phyloP scores from a whole-genome alignment of 257 asterid species.

The Euphrasia confusa region DNA sequence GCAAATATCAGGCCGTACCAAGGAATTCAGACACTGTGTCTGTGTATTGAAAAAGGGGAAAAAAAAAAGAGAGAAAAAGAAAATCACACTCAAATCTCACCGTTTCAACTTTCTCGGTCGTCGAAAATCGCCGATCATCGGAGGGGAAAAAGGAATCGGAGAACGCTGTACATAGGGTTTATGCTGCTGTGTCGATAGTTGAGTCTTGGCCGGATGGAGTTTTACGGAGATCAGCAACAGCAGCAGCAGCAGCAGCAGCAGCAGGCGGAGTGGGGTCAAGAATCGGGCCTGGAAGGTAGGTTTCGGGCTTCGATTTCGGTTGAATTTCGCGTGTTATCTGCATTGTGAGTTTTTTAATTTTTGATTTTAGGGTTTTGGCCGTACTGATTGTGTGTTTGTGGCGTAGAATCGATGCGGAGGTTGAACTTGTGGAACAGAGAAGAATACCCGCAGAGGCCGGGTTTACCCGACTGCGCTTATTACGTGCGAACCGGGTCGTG shows the following conservation, averaged over 20 bases:
- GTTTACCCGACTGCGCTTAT: slow-evolving; percentile 63
- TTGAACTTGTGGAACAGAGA: slow-evolving; percentile 52
- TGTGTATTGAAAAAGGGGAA: too few relatives aligned
- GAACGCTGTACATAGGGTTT: slow-evolving; percentile 10
- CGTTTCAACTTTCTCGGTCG: slow-evolving; percentile 20
- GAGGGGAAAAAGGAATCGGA: slow-evolving; percentile 13
- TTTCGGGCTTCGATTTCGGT: slow-evolving; percentile 10
- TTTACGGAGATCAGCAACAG: slow-evolving; percentile 59
- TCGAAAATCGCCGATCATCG: slow-evolving; percentile 13
- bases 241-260: background rate
- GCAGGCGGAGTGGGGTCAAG: slow-evolving; percentile 39
- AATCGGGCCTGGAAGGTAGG: slow-evolving; percentile 52
- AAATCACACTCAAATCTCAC: slow-evolving; percentile 24
- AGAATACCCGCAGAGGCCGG: slow-evolving; percentile 72
- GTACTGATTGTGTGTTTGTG: slow-evolving; percentile 24
- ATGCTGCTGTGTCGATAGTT: slow-evolving; percentile 14
- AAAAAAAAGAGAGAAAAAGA: too few relatives aligned
- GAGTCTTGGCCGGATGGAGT: slow-evolving; percentile 37
- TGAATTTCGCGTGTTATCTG: background rate
- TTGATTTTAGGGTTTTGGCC: slow-evolving; percentile 29
- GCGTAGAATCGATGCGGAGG: slow-evolving; percentile 58
- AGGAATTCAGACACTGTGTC: slow-evolving; percentile 33
- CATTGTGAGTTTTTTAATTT: slow-evolving; percentile 22
- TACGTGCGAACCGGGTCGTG: slow-evolving; percentile 77
- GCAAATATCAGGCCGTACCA: slow-evolving; percentile 35